Evolutionary conservation across 1,284 basidiomycete species (phyloP).

Genomic region (Microbotryum intermedium): DNA sequence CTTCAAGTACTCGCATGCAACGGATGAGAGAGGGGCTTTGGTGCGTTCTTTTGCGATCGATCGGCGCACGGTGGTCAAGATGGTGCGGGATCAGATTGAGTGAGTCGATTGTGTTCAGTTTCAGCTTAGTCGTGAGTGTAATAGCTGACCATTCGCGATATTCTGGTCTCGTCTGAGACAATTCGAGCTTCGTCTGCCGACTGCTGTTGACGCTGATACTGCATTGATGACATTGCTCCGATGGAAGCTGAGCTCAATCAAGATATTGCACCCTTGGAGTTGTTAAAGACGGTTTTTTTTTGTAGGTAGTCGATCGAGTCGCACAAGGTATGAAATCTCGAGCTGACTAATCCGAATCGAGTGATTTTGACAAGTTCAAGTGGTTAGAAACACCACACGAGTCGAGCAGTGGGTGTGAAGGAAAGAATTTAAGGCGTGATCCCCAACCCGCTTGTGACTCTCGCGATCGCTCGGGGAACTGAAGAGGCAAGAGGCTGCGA

Average conservation of each 20-base stretch:
- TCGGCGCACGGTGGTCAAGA: background rate
- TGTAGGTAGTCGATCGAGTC: background rate
- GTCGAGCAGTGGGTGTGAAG: too few relatives aligned
- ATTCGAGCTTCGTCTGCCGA: slow-evolving; percentile 22
- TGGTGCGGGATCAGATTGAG: slow-evolving; percentile 4
- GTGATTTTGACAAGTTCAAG: too few relatives aligned
- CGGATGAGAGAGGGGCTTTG: background rate
- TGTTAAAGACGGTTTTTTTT: slow-evolving; percentile 6
- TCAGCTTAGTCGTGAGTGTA: background rate
- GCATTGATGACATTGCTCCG: background rate
- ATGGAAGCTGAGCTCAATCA: background rate
- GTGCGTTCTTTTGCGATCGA: slow-evolving; percentile 6
- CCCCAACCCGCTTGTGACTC: too few relatives aligned
- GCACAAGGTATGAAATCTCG: too few relatives aligned
- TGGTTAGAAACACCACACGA: too few relatives aligned
- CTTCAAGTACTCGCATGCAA: slow-evolving; percentile 15
- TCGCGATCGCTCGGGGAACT: too few relatives aligned
- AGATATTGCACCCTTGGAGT: background rate
- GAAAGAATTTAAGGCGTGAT: too few relatives aligned
- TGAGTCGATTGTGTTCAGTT: background rate
- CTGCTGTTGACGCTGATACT: slow-evolving; percentile 19
- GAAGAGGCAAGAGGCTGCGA: too few relatives aligned
- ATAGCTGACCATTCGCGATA: background rate
- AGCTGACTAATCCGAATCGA: background rate
- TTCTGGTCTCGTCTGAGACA: background rate